phyloP scores from a whole-genome alignment of 192 early-diverging fungal genomes.

The Coemansia sp. region DNA sequence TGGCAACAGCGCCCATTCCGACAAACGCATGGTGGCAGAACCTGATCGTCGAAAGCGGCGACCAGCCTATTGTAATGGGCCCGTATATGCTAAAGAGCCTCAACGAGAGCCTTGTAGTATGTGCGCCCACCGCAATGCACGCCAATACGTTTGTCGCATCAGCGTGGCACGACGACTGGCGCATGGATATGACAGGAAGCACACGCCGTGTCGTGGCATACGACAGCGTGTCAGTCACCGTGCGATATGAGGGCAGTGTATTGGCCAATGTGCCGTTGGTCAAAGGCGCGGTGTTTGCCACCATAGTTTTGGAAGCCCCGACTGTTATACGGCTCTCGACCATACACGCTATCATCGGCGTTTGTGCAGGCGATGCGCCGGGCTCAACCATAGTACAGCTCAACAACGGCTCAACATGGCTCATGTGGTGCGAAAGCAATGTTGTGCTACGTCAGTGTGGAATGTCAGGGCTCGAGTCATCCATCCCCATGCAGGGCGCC shows the following conservation, averaged over 20 bases:
- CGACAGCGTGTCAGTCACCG: conserved; percentile 41
- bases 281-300: conserved; percentile 48
- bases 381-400: conserved; percentile 35
- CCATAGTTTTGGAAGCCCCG: conserved; percentile 23
- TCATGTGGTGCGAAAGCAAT: conserved; percentile 25
- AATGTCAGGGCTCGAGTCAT: conserved; percentile 14
- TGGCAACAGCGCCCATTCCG: conserved; percentile 16
- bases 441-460: conserved; percentile 16
- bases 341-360: conserved; percentile 33
- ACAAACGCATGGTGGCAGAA: conserved; percentile 57
- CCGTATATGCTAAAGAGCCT: conserved; percentile 47
- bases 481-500: conserved; percentile 18
- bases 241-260: conserved; percentile 9
- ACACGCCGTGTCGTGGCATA: conserved; percentile 18
- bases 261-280: conserved; percentile 30
- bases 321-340: conserved; percentile 20
- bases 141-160: conserved; percentile 23
- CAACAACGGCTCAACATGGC: conserved; percentile 45
- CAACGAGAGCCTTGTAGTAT: conserved; percentile 13
- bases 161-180: conserved; percentile 45
- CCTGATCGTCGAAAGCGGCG: conserved; percentile 35
- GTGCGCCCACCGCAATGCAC: conserved; percentile 26
- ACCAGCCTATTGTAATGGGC: conserved; percentile 36
- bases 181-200: conserved; percentile 13
- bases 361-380: conserved; percentile 2